Evolutionary conservation across 75 land plant genomes (phyloP), one percentile per base, ranked within the genome.

Genomic region (Chamaecyparis obtusa): DNA sequence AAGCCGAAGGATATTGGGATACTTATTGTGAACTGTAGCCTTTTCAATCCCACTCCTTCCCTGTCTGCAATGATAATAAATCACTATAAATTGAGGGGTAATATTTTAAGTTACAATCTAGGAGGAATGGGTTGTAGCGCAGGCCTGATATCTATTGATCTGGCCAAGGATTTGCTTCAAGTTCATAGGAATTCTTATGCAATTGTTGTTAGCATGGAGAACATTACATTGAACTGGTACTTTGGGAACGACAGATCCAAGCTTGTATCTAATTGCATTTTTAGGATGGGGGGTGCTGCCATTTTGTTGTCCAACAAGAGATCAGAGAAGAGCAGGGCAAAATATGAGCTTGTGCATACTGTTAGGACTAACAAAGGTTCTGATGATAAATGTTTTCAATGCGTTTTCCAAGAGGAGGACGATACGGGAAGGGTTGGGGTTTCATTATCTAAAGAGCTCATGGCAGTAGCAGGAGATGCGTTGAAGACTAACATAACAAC

Each of bases 41-140:
- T 92, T 76, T 91, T 91, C 89, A 91, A 88, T 85, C 92, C 92
- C 36, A 91, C 92, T 3, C 92, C 92, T 9, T 90, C 92, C 6
- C 88, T 91, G 24, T 90, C 92, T 21, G 83, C 92, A 55, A 91
- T 90, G 92, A 87, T 91, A 27, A 89, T 91, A 19, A 91, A 91
- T 79, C 89, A 85, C 43, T 91, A 90, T 83, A 87, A 86, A 69
- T 81, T 91, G 92, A 64, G 92, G 43, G 92, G 92, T 1, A 90
- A 91, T 87, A 88, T 91, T n/a, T 33, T 37, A 49, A 90, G 92
- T 84, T 81, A 85, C 72, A 91, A 91, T 67, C 87, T 91, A 33
- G 92, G 92, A 0, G 92, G 92, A 15, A 91, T 91, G 92, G 92
- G 92, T 19, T 91, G 92, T 90, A 88, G 89, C 27, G 92, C 92